Percentiles rank a stretch among this genome's conserved stretches.
These are phyloP conservation scores for Plasmodium yoelii DNA, from an alignment of 169 alveolate genomes.

Conservation along the genomic window DNA sequence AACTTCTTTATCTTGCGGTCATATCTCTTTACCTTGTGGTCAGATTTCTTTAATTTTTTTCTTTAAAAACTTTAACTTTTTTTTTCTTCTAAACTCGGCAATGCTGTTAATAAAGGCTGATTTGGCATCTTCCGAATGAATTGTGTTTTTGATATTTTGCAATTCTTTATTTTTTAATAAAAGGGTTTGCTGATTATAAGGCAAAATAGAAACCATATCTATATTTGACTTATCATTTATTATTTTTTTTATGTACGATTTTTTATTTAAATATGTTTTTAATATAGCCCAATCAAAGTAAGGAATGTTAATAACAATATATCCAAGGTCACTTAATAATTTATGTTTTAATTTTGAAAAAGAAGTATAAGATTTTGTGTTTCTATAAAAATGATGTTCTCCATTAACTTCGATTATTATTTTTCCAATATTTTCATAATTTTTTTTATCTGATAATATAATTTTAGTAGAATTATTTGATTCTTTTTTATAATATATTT, in stretches of 20 bases:
- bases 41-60: slow-evolving; percentile 31
- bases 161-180: slow-evolving; percentile 3
- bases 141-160: slow-evolving; percentile 2
- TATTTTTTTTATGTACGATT: slow-evolving; percentile 59
- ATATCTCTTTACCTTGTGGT: too few species aligned
- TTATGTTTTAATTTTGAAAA: slow-evolving; percentile 92
- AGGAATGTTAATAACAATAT: slow-evolving; percentile 84
- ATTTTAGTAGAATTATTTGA: background rate
- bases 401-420: slow-evolving; percentile 91
- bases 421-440: slow-evolving; percentile 9
- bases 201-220: slow-evolving; percentile 10
- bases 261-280: slow-evolving; percentile 37
- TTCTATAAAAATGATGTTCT: slow-evolving; percentile 92
- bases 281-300: slow-evolving; percentile 83
- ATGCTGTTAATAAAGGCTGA: slow-evolving; percentile 23
- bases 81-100: slow-evolving; percentile 29
- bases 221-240: slow-evolving; percentile 6
- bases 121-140: slow-evolving; percentile 11
- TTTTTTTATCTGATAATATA: background rate
- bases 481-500: background rate
- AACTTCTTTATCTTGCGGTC: too few species aligned
- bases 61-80: slow-evolving; percentile 47
- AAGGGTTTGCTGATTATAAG: slow-evolving; percentile 19
- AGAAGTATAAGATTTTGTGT: slow-evolving; percentile 88
- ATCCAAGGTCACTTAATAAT: slow-evolving; percentile 92